phyloP scores from a whole-genome alignment of 2,329 filamentous ascomycete genomes.

The Fusarium penzigii region DNA sequence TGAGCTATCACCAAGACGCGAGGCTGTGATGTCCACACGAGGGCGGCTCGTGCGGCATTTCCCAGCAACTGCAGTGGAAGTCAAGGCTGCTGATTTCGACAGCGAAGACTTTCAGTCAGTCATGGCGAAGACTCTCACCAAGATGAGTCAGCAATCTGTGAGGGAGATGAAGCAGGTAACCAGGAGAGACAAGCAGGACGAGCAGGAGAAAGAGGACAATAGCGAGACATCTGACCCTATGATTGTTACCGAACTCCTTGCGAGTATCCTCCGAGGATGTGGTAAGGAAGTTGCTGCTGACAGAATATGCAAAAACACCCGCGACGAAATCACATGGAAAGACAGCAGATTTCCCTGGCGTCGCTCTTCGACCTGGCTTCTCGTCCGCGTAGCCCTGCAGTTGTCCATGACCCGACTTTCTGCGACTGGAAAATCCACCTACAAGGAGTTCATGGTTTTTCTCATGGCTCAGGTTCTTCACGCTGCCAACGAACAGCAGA shows the following conservation, averaged over 20 bases:
- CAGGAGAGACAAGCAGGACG: conserved; percentile 40
- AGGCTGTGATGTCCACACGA: conserved; percentile 4
- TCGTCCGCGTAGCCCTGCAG: conserved; percentile 54
- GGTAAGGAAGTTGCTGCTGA: conserved; percentile 29
- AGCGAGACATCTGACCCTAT: conserved; percentile 51
- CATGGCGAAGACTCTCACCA: conserved; percentile 27
- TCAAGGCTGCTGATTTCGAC: neutral
- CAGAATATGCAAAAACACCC: conserved; percentile 49
- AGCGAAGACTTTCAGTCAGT: conserved; percentile 21
- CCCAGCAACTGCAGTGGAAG: conserved; percentile 7
- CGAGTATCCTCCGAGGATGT: conserved; percentile 38
- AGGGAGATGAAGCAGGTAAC: conserved; percentile 21
- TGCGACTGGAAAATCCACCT: neutral
- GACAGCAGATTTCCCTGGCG: conserved; percentile 41
- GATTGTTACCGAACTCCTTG: conserved; percentile 52
- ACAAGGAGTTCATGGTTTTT: conserved; percentile 21
- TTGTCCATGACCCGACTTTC: conserved; percentile 19
- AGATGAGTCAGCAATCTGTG: conserved; percentile 32
- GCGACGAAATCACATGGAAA: conserved; percentile 53
- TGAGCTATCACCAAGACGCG: conserved; percentile 13
- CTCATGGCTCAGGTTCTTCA: conserved; percentile 7
- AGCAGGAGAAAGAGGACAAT: conserved; percentile 37
- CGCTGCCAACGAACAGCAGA: neutral
- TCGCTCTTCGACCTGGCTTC: conserved; percentile 55
- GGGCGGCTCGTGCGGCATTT: conserved; percentile 16